Conservation (phyloP, 805 yeast species). For the Yarrowia deformans region DNA sequence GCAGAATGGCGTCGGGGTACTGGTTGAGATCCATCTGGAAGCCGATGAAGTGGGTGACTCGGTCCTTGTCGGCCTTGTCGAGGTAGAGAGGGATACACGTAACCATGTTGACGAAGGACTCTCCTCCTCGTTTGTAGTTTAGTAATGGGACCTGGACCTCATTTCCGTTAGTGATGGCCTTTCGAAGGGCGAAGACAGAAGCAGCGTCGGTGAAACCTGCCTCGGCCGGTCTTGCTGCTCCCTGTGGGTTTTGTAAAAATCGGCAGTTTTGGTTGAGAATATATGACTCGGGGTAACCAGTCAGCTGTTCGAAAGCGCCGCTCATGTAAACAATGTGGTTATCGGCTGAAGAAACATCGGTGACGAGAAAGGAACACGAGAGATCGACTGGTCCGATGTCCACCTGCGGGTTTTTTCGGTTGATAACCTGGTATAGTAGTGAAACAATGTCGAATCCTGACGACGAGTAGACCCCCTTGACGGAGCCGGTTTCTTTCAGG, state of each 20-base stretch:
- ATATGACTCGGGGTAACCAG: constrained; percentile 24
- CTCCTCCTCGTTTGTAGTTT: constrained; percentile 37
- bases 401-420: constrained; percentile 35
- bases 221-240: constrained; percentile 14
- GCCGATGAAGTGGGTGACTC: constrained; percentile 35
- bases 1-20: constrained; percentile 38
- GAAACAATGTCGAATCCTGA: constrained; percentile 36
- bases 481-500: constrained; percentile 20
- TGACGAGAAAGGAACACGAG: constrained; percentile 31
- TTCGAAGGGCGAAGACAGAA: constrained; percentile 24
- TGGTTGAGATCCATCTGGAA: constrained; percentile 39
- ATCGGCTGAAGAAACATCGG: constrained; percentile 12
- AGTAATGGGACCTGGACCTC: constrained; percentile 35
- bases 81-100: constrained; percentile 24
- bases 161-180: constrained; percentile 7
- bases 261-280: constrained; percentile 35
- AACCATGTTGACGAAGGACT: constrained; percentile 38
- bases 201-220: constrained; percentile 25
- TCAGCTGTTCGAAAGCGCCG: constrained; percentile 29
- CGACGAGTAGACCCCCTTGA: constrained; percentile 29
- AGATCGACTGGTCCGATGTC: constrained; percentile 35
- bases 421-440: constrained; percentile 26
- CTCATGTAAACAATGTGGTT: constrained; percentile 33
- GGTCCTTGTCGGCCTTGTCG: constrained; percentile 11
- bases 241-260: constrained; percentile 23